Percentiles rank a stretch among this genome's conserved stretches.
phyloP scores from a whole-genome alignment of 129 eudicot genomes.

The Flaveria brownii region DNA sequence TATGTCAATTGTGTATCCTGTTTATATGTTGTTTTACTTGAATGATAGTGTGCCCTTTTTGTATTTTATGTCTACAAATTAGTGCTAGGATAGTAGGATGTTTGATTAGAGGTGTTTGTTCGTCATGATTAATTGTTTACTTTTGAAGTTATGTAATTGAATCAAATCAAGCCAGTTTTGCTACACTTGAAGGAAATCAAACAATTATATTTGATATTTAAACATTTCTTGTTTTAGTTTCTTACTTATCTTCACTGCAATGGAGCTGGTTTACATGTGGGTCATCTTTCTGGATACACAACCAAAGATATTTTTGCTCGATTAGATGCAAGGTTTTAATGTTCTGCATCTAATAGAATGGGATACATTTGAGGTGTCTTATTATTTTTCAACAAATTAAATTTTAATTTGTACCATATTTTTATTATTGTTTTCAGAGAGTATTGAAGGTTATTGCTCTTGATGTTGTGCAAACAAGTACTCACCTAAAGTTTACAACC shows the following conservation, averaged over 20 bases:
- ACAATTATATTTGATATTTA: no score
- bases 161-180: no score
- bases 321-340: slow-evolving; percentile 93
- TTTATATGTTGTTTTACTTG: no score
- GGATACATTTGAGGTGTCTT: slow-evolving; percentile 88
- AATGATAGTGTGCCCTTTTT: no score
- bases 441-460: background rate
- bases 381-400: background rate
- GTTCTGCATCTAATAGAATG: slow-evolving; percentile 99
- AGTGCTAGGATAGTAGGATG: slow-evolving; percentile 20
- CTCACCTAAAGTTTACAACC: slow-evolving; percentile 88
- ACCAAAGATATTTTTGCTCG: slow-evolving; percentile 97
- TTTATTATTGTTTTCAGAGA: background rate
- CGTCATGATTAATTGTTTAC: no score
- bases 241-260: slow-evolving; percentile 43
- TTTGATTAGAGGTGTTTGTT: background rate
- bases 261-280: slow-evolving; percentile 99
- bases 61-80: background rate
- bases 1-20: no score
- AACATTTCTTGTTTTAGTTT: background rate
- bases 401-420: background rate
- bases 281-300: slow-evolving; percentile 98
- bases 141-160: no score
- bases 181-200: no score
- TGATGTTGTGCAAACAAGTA: slow-evolving; percentile 71